Percentiles rank a stretch among this genome's conserved stretches.
Conservation (phyloP, 768 basidiomycete genomes). For the Serendipita indica region DNA sequence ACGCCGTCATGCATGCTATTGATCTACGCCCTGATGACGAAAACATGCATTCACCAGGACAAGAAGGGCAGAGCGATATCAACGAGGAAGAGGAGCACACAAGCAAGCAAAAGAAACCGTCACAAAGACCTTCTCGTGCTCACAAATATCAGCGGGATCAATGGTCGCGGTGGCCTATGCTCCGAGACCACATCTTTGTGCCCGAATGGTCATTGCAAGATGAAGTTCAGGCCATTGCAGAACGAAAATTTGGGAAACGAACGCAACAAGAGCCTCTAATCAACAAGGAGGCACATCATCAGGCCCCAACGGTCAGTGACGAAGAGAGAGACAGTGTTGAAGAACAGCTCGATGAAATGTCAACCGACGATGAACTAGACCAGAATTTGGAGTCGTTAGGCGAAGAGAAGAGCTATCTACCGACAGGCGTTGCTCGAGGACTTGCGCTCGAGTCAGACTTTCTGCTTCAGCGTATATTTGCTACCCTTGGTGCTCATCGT, state of each 20-base stretch:
- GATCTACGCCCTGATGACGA: neutral
- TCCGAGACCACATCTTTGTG: constrained; percentile 39
- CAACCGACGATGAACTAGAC: constrained; percentile 18
- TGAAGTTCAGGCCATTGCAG: constrained; percentile 40
- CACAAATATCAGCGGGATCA: constrained; percentile 29
- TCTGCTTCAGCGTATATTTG: constrained; percentile 38
- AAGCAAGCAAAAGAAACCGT: neutral
- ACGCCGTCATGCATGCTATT: no score
- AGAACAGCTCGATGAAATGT: constrained; percentile 17
- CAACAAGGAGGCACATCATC: neutral
- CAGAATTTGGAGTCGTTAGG: constrained; percentile 15
- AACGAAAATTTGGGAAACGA: constrained; percentile 10
- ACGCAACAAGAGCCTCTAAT: neutral
- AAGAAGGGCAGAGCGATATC: neutral
- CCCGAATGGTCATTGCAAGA: constrained; percentile 63
- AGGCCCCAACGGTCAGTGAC: constrained; percentile 17
- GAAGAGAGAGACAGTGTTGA: constrained; percentile 14
- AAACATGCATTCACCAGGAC: neutral
- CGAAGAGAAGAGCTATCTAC: constrained; percentile 22
- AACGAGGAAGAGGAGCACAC: neutral
- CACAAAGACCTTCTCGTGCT: no score
- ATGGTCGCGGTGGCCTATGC: constrained; percentile 70
- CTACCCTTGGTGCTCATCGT: constrained; percentile 38
- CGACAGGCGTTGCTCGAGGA: constrained; percentile 22
- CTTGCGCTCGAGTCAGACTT: constrained; percentile 32